phyloP scores from a whole-genome alignment of 1,284 basidiomycete species.

The Ceratobasidium sp. region DNA sequence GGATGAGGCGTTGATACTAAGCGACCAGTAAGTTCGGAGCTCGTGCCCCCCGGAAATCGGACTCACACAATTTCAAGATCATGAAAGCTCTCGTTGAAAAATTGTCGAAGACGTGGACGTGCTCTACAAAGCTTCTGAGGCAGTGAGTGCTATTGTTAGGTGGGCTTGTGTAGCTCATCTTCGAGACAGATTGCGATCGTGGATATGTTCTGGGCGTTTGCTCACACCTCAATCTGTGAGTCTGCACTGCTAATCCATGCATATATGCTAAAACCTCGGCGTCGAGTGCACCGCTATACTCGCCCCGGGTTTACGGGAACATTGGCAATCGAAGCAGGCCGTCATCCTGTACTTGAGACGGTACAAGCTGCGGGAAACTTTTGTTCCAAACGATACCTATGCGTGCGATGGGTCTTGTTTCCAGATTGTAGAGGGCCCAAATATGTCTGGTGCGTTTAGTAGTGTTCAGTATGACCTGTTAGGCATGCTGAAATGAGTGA shows the following conservation, averaged over 20 bases:
- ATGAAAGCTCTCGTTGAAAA: slow-evolving; percentile 75
- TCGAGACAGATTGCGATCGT: slow-evolving; percentile 73
- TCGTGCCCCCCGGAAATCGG: neutral
- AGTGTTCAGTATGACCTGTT: too few species aligned
- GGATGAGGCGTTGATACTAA: slow-evolving; percentile 83
- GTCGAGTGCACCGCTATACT: slow-evolving; percentile 76
- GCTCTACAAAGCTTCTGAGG: slow-evolving; percentile 89
- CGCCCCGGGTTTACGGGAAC: slow-evolving; percentile 89
- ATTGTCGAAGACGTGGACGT: slow-evolving; percentile 75
- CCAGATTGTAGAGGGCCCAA: slow-evolving; percentile 88
- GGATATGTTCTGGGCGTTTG: slow-evolving; percentile 88
- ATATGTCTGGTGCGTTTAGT: slow-evolving; percentile 78
- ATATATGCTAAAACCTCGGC: slow-evolving; percentile 8
- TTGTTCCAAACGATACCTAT: slow-evolving; percentile 88
- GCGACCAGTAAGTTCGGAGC: slow-evolving; percentile 66
- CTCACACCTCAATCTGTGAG: slow-evolving; percentile 80
- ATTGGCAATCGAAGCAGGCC: slow-evolving; percentile 84
- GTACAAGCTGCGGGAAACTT: slow-evolving; percentile 72
- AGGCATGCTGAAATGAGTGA: neutral
- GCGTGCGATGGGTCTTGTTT: slow-evolving; percentile 83
- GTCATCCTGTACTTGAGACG: slow-evolving; percentile 86
- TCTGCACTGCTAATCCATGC: slow-evolving; percentile 33
- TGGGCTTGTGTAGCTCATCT: slow-evolving; percentile 16
- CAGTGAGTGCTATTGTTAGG: slow-evolving; percentile 60
- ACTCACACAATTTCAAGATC: slow-evolving; percentile 61